These are phyloP conservation scores for Plasmodium reichenowi DNA, from an alignment of 169 alveolate genomes.

Conservation along the genomic window DNA sequence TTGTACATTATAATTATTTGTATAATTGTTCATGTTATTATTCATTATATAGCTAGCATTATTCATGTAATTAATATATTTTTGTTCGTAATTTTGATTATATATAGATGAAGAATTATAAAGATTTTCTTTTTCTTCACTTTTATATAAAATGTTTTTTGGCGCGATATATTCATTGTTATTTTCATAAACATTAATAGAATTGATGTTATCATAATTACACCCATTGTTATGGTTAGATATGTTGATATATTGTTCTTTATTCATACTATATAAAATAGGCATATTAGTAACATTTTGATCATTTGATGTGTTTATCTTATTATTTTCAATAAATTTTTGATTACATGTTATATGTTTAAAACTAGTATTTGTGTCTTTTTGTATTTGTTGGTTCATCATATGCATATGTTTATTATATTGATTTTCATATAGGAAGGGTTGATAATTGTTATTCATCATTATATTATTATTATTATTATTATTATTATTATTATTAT, in stretches of 20 bases:
- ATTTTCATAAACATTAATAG: conserved; percentile 1
- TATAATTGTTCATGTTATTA: conserved; percentile 13
- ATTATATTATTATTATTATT: background rate
- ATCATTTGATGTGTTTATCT: background rate
- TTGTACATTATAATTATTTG: background rate
- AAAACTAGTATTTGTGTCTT: too few relatives aligned
- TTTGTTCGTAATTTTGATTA: background rate
- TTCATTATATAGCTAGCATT: conserved; percentile 20
- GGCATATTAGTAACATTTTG: background rate
- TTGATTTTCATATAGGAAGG: too few relatives aligned
- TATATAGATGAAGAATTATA: conserved; percentile 8
- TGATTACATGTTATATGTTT: too few relatives aligned
- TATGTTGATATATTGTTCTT: background rate
- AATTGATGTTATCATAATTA: background rate
- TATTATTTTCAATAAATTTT: too few relatives aligned
- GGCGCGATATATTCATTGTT: background rate
- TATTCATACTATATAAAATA: background rate
- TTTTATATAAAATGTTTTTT: background rate
- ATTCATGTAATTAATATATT: background rate
- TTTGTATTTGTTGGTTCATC: too few relatives aligned
- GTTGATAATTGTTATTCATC: too few relatives aligned
- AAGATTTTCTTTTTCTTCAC: background rate
- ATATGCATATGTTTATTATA: too few relatives aligned
- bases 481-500: background rate
- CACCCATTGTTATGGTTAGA: background rate